Percentiles rank a stretch among this genome's conserved stretches.
Conservation (phyloP, 495 filamentous ascomycete species). For the Articulospora tetracladia region DNA sequence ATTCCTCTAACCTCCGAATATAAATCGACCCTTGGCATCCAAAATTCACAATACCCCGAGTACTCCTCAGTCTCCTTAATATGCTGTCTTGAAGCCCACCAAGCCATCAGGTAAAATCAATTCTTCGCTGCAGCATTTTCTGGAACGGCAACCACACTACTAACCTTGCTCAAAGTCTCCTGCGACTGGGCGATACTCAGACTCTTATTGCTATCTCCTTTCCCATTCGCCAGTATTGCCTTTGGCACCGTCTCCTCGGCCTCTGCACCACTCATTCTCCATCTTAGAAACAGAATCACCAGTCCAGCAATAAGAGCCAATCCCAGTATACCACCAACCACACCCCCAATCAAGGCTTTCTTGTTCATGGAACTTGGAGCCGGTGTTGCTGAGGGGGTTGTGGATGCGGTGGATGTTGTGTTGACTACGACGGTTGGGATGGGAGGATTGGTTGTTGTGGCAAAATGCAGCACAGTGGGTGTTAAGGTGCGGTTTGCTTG, state of each 20-base stretch:
- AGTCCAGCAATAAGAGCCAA: conserved; percentile 31
- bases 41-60: too few species aligned
- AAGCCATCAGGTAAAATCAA: too few species aligned
- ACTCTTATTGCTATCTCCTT: not conserved
- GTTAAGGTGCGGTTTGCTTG: conserved; percentile 1
- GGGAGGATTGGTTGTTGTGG: conserved; percentile 41
- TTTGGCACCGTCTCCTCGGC: not conserved
- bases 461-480: not conserved
- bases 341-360: conserved; percentile 45
- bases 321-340: conserved; percentile 42
- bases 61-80: too few species aligned
- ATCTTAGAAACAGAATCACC: conserved; percentile 25
- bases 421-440: conserved; percentile 28
- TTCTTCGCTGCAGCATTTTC: too few species aligned
- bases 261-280: not conserved
- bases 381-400: not conserved
- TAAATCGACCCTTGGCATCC: too few species aligned
- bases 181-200: not conserved
- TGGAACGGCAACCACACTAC: not conserved
- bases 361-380: conserved; percentile 20
- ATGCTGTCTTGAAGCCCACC: too few species aligned
- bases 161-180: too few species aligned
- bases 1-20: too few species aligned
- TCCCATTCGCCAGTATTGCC: not conserved
- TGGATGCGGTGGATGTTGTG: not conserved